Evolutionary conservation across 2,329 filamentous ascomycete species (phyloP).

Genomic region (Colletotrichum trifolii): DNA sequence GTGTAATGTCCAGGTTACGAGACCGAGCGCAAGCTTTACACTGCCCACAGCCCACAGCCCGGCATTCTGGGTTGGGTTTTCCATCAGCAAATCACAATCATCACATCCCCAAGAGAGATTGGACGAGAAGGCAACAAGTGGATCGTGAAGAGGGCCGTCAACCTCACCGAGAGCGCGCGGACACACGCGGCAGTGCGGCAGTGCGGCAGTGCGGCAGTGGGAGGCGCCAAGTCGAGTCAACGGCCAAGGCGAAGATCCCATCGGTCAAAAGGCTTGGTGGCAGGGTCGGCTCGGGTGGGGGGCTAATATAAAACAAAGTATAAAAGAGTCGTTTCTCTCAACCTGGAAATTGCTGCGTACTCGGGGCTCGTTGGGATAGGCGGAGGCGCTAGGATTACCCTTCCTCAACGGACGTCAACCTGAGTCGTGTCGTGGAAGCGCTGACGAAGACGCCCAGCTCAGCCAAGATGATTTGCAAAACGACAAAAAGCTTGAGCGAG

Average conservation of each 20-base stretch:
- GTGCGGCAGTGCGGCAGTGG: constrained; percentile 9
- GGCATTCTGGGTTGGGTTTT: background rate
- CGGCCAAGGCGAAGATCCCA: constrained; percentile 5
- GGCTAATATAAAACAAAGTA: constrained; percentile 21
- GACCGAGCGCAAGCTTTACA: background rate
- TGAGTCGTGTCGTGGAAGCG: constrained; percentile 9
- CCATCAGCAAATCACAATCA: constrained; percentile 6
- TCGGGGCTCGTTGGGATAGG: background rate
- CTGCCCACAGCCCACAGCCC: constrained; percentile 20
- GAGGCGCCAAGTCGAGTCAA: background rate
- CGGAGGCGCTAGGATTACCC: constrained; percentile 15
- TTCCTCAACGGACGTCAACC: background rate
- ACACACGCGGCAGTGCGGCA: constrained; percentile 16
- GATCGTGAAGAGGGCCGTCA: constrained; percentile 5
- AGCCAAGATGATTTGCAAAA: constrained; percentile 23
- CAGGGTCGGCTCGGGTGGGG: background rate
- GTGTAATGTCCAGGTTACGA: background rate
- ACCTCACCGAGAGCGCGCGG: too few species aligned
- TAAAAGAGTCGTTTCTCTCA: constrained; percentile 10
- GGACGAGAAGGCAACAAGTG: constrained; percentile 10
- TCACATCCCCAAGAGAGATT: constrained; percentile 6
- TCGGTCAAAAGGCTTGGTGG: background rate
- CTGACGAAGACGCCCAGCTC: background rate
- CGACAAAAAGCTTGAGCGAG: constrained; percentile 11
- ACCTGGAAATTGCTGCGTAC: constrained; percentile 22